Base-by-base conservation (phyloP, 176 grass and related monocot species). In the Pontederia paniculata region DNA sequence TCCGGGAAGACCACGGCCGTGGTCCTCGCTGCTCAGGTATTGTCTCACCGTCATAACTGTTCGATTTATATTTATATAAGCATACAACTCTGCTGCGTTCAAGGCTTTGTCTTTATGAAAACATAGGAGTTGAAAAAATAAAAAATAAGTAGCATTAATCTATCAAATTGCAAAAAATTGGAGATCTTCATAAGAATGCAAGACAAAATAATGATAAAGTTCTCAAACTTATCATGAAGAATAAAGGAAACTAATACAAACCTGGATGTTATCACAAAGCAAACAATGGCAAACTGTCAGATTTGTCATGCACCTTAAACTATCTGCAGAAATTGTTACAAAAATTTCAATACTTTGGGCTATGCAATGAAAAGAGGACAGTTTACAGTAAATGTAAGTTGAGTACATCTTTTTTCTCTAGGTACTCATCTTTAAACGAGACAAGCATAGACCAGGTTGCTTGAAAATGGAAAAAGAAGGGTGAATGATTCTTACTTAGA, bases 1-100 rank as follows among this genome's bases (percentile, higher is more conserved):
- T 81, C 86, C 48, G 86, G 93, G 45, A 97, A 97, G 77, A 97
- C 93, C 57, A 81, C 86, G 20, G 83, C 80, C 9, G 86, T 86
- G 25, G 77, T 82, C 17, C 62, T 90, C 47, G 93, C 93, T 0
- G 76, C 86, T 21, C 72, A 79, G 83, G 93, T 84, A 20, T 52
- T 13, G 16, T 28, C 46, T 78, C 4, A 4, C 23, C n/a, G 56
- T 58, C 8, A 11, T 63, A 58, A 10, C 52, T 51, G n/a, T n/a
- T n/a, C n/a, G n/a, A n/a, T n/a, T n/a, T n/a, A n/a, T n/a, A n/a
- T n/a, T n/a, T n/a, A n/a, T n/a, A n/a, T n/a, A n/a, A n/a, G n/a
- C n/a, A n/a, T n/a, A n/a, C n/a, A n/a, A n/a, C n/a, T n/a, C n/a
- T n/a, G n/a, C n/a, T n/a, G n/a, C n/a, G n/a, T n/a, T n/a, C n/a